A percentile compares a stretch with the other conserved stretches of the same genome.
phyloP scores from a whole-genome alignment of 257 asterid species.

The Thymus quinquecostatus region DNA sequence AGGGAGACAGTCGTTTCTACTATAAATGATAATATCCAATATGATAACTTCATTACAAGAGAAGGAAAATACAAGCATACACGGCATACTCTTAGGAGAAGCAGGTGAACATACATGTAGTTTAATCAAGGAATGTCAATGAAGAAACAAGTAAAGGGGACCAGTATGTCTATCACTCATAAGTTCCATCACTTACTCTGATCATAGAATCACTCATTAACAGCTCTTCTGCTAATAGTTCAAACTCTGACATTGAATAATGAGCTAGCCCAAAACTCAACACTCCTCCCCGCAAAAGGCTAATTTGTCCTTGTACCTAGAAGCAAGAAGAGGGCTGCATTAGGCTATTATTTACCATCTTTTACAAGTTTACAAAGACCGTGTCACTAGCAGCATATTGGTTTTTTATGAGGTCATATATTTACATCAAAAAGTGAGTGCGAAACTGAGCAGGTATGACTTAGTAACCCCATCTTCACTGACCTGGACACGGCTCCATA shows the following conservation, averaged over 20 bases:
- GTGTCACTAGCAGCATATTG: conserved; percentile 6
- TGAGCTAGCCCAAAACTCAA: conserved; percentile 96
- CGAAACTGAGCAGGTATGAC: conserved; percentile 17
- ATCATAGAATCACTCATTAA: conserved; percentile 92
- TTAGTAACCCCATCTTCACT: conserved; percentile 22
- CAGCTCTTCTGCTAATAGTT: conserved; percentile 94
- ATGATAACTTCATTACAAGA: conserved; percentile 13
- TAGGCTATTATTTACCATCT: conserved; percentile 29
- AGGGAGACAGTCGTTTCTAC: conserved; percentile 21
- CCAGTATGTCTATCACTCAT: conserved; percentile 7
- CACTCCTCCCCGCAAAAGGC: conserved; percentile 71
- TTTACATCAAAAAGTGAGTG: conserved; percentile 8
- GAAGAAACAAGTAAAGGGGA: conserved; percentile 9
- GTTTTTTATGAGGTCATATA: background rate
- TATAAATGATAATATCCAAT: background rate
- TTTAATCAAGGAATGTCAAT: conserved; percentile 7
- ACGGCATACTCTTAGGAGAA: conserved; percentile 21
- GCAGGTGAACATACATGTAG: conserved; percentile 1
- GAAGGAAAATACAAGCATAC: conserved; percentile 10
- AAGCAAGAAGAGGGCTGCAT: conserved; percentile 32
- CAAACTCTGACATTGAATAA: conserved; percentile 96
- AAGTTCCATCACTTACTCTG: conserved; percentile 53
- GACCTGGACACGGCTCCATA: conserved; percentile 99
- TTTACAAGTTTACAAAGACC: conserved; percentile 20
- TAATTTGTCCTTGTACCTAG: conserved; percentile 98